A percentile compares a stretch with the other conserved stretches of the same genome.
phyloP scores from a whole-genome alignment of 768 basidiomycete genomes.

The Hericium erinaceus region DNA sequence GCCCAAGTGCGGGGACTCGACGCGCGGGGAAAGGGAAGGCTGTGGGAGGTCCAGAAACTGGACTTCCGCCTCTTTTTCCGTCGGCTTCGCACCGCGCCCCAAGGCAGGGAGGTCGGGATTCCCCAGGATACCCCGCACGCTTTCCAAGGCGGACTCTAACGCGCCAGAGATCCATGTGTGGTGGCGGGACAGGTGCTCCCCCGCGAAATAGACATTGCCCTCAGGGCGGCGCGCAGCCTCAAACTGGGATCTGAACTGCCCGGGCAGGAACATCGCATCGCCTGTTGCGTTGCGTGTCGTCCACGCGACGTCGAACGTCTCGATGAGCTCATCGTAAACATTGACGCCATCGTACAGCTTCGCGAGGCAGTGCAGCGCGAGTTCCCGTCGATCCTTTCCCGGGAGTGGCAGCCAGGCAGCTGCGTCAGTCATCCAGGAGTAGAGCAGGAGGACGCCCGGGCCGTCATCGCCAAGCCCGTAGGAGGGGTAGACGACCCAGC shows the following conservation, averaged over 20 bases:
- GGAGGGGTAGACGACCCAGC: constrained; percentile 15
- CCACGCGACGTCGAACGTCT: constrained; percentile 17
- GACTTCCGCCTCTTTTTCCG: too few species aligned
- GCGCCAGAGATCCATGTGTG: constrained; percentile 23
- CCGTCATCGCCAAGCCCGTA: constrained; percentile 14
- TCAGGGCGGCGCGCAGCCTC: constrained; percentile 15
- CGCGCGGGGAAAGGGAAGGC: too few species aligned
- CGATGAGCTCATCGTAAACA: not conserved
- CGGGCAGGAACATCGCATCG: constrained; percentile 24
- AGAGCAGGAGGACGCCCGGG: constrained; percentile 20
- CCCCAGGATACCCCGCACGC: constrained; percentile 9
- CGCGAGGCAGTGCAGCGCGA: constrained; percentile 16
- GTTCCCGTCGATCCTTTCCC: constrained; percentile 10
- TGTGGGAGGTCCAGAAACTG: too few species aligned
- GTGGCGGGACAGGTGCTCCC: constrained; percentile 21
- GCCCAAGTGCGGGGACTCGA: too few species aligned
- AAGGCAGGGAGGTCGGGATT: constrained; percentile 5
- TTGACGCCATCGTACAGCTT: constrained; percentile 12
- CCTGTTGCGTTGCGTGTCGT: constrained; percentile 17
- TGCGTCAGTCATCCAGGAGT: constrained; percentile 21
- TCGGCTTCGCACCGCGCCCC: not conserved
- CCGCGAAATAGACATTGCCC: constrained; percentile 18
- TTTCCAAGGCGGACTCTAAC: constrained; percentile 11
- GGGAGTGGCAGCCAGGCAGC: constrained; percentile 15
- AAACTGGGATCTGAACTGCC: constrained; percentile 17